A percentile compares a stretch with the other conserved stretches of the same genome.
phyloP scores from a whole-genome alignment of 2,329 filamentous ascomycete genomes.

The Davidsoniella australis region DNA sequence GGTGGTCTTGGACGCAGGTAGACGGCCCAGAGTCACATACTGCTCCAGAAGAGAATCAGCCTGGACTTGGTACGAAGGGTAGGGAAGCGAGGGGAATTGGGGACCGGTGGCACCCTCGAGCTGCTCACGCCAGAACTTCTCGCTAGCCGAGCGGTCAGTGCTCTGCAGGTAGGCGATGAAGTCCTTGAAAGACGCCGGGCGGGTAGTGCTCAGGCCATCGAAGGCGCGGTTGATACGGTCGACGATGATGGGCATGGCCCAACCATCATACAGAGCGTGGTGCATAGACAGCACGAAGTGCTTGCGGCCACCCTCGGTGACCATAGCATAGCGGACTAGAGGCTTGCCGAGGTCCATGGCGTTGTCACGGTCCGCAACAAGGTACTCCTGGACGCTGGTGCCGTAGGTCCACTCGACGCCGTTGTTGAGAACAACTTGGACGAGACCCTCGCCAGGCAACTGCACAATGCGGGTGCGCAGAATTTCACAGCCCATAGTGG shows the following conservation, averaged over 20 bases:
- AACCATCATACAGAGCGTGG: slow-evolving; percentile 40
- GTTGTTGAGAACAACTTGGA: slow-evolving; percentile 30
- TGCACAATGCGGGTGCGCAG: slow-evolving; percentile 34
- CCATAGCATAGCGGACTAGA: slow-evolving; percentile 29
- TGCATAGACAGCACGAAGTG: slow-evolving; percentile 38
- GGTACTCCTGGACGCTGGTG: slow-evolving; percentile 23
- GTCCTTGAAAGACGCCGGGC: slow-evolving; percentile 23
- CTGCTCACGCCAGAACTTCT: slow-evolving; percentile 29
- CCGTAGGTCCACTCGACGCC: slow-evolving; percentile 22
- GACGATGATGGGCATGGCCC: slow-evolving; percentile 34
- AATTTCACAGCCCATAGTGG: slow-evolving; percentile 23
- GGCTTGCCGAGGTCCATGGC: slow-evolving; percentile 28
- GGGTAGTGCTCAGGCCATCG: slow-evolving; percentile 16
- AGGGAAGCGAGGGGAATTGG: slow-evolving; percentile 32
- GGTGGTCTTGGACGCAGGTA: slow-evolving; percentile 25
- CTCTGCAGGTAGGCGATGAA: slow-evolving; percentile 31
- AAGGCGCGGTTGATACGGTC: slow-evolving; percentile 31
- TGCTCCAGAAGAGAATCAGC: slow-evolving; percentile 36
- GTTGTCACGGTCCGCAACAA: slow-evolving; percentile 24
- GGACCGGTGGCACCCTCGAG: slow-evolving; percentile 27
- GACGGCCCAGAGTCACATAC: slow-evolving; percentile 26
- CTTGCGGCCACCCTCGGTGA: slow-evolving; percentile 20
- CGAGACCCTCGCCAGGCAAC: slow-evolving; percentile 24
- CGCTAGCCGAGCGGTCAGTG: slow-evolving; percentile 24
- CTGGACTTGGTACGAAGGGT: slow-evolving; percentile 29